Conservation (phyloP, 2,329 filamentous ascomycete species). For the Verruconis gallopava region DNA sequence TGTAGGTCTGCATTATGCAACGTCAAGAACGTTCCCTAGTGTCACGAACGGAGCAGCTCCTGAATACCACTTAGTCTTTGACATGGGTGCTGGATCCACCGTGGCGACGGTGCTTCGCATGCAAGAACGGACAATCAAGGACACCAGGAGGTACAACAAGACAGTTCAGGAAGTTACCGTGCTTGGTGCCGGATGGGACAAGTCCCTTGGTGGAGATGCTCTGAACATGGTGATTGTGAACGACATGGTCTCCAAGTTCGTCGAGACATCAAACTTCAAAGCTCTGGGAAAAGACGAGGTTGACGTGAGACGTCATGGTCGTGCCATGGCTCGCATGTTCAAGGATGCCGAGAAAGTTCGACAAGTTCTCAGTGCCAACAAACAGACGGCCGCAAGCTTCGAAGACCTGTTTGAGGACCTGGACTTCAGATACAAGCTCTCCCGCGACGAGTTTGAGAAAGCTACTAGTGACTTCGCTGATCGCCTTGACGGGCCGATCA, state of each 20-base stretch:
- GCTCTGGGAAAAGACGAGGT: conserved; percentile 49
- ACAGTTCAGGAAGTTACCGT: conserved; percentile 92
- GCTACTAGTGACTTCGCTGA: conserved; percentile 55
- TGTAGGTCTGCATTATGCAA: conserved; percentile 91
- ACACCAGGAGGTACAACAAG: conserved; percentile 88
- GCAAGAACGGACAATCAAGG: conserved; percentile 80
- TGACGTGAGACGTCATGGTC: conserved; percentile 60
- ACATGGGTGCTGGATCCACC: conserved; percentile 94
- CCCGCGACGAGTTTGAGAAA: conserved; percentile 66
- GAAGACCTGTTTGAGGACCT: conserved; percentile 85
- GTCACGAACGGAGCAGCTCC: conserved; percentile 72
- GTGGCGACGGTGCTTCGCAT: conserved; percentile 84
- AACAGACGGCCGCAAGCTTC: conserved; percentile 65
- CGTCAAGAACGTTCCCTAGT: conserved; percentile 75
- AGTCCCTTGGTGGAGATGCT: conserved; percentile 75
- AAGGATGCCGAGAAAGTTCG: conserved; percentile 82
- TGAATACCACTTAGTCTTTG: conserved; percentile 86
- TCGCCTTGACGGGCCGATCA: conserved; percentile 56
- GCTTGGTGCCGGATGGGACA: conserved; percentile 77
- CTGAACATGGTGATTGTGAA: conserved; percentile 81
- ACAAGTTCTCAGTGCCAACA: conserved; percentile 87
- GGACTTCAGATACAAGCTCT: conserved; percentile 85
- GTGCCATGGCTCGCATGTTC: conserved; percentile 77
- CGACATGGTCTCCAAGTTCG: conserved; percentile 71
- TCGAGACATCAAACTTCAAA: conserved; percentile 43